Evolutionary conservation across 176 grass and related monocot genomes (phyloP).

Genomic region (Phyllostachys edulis): DNA sequence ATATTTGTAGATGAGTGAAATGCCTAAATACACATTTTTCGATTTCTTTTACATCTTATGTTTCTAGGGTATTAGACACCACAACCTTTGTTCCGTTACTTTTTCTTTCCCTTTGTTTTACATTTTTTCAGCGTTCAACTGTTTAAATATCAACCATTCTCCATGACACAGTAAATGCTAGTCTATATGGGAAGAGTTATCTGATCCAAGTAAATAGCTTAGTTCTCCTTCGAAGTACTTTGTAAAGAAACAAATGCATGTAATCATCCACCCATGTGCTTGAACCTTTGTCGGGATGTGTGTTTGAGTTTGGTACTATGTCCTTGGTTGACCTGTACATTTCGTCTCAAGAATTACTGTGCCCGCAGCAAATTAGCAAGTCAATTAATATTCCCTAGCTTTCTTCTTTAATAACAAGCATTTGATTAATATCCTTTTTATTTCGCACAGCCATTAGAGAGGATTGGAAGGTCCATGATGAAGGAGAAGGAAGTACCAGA

Average conservation of each 20-base stretch:
- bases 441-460: slow-evolving; percentile 65
- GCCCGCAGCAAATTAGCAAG: neutral
- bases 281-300: neutral
- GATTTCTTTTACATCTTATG: neutral
- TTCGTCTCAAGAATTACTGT: slow-evolving; percentile 20
- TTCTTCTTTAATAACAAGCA: slow-evolving; percentile 11
- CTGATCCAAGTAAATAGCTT: neutral
- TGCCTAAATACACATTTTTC: neutral
- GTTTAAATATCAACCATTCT: neutral
- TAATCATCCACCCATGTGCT: slow-evolving; percentile 1
- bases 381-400: neutral
- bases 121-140: neutral
- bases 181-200: neutral
- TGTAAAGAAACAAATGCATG: slow-evolving; percentile 17
- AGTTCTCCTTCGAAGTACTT: neutral
- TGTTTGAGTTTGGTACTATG: slow-evolving; percentile 2
- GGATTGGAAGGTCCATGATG: slow-evolving; percentile 64
- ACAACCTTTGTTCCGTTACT: neutral
- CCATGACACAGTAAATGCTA: neutral
- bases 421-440: neutral
- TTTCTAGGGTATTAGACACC: neutral
- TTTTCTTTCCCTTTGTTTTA: neutral
- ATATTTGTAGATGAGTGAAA: slow-evolving; percentile 4
- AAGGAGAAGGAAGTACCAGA: slow-evolving; percentile 54
- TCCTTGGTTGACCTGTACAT: neutral